Conservation (phyloP, 2,329 filamentous ascomycete species). For the Colletotrichum orchidophilum region DNA sequence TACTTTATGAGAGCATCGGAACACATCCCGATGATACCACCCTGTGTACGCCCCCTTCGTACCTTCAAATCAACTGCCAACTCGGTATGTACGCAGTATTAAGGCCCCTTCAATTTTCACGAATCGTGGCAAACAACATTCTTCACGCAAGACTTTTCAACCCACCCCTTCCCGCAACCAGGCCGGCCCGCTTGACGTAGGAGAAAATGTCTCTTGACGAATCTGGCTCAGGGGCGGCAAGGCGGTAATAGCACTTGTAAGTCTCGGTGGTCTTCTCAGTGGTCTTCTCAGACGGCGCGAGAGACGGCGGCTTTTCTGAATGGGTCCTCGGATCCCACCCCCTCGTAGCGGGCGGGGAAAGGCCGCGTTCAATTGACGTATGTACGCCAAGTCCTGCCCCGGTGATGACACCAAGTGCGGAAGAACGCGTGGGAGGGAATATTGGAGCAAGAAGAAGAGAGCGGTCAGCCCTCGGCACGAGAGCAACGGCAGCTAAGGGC, state of each 20-base stretch:
- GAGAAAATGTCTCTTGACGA: slow-evolving; percentile 12
- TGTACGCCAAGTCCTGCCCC: neutral
- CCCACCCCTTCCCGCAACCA: neutral
- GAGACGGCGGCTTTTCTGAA: slow-evolving; percentile 17
- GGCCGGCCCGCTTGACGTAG: neutral
- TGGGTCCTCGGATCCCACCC: slow-evolving; percentile 7
- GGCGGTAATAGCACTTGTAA: neutral
- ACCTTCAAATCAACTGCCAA: neutral
- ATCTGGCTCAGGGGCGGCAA: slow-evolving; percentile 23
- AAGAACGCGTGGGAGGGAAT: neutral
- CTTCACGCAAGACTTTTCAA: neutral
- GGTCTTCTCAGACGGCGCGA: slow-evolving; percentile 17
- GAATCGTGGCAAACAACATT: slow-evolving; percentile 13
- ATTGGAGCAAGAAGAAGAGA: neutral
- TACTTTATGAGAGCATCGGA: neutral
- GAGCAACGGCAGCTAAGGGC: slow-evolving; percentile 21
- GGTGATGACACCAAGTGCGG: neutral
- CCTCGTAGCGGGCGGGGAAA: slow-evolving; percentile 13
- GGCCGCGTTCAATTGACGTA: slow-evolving; percentile 23
- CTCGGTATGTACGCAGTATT: too few relatives aligned
- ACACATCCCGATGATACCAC: neutral
- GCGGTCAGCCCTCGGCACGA: slow-evolving; percentile 15
- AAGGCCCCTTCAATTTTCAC: slow-evolving; percentile 13
- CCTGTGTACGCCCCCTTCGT: neutral
- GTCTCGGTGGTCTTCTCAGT: slow-evolving; percentile 23